Evolutionary conservation across 495 filamentous ascomycete genomes (phyloP).

Genomic region (Neohortaea acidophila): DNA sequence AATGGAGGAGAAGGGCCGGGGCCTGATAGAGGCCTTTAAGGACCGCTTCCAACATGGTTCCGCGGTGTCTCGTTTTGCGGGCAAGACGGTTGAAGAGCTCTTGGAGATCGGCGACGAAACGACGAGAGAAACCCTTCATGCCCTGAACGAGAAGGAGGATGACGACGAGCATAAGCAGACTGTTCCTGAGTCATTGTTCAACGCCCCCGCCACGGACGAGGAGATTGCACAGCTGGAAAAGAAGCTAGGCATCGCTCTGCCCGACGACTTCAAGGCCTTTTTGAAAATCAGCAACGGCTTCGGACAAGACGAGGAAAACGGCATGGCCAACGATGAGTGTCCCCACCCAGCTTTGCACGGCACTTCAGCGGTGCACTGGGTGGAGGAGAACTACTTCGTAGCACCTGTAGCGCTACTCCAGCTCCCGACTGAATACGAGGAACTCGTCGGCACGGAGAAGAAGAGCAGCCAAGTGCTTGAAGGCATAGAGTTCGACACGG

Average conservation of each 20-base stretch:
- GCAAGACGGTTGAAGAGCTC: conserved; percentile 3
- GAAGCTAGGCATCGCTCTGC: conserved; percentile 2
- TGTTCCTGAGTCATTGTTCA: conserved; percentile 7
- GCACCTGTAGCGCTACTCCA: not conserved
- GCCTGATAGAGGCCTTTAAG: conserved; percentile 4
- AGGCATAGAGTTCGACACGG: not conserved
- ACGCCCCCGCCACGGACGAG: conserved; percentile 1
- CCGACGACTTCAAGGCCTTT: conserved; percentile 15
- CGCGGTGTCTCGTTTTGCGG: not conserved
- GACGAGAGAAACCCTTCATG: not conserved
- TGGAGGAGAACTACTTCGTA: conserved; percentile 1
- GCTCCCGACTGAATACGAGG: not conserved
- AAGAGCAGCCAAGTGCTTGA: not conserved
- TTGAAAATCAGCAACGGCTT: conserved; percentile 14
- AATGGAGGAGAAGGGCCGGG: not conserved
- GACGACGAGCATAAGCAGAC: not conserved
- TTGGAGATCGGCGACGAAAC: conserved; percentile 2
- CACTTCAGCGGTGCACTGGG: not conserved
- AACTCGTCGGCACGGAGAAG: not conserved
- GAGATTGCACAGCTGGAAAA: conserved; percentile 8
- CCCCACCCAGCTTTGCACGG: not conserved
- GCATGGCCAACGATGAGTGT: not conserved
- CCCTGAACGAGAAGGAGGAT: not conserved
- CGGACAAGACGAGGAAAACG: not conserved
- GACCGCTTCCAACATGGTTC: conserved; percentile 1